Conservation (phyloP, 2,329 filamentous ascomycete species). For the Keithomyces neogunnii region DNA sequence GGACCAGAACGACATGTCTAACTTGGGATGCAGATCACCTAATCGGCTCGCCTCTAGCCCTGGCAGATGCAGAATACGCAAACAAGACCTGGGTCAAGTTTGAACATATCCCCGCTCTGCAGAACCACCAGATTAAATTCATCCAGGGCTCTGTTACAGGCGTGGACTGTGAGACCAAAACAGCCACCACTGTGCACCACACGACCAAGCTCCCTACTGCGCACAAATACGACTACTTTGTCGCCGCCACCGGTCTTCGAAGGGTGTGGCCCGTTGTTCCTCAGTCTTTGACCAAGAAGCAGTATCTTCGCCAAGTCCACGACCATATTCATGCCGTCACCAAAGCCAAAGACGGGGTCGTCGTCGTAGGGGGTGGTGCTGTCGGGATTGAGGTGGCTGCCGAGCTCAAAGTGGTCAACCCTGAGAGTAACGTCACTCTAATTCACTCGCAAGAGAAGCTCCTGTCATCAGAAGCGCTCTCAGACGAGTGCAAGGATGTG, state of each 20-base stretch:
- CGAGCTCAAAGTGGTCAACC: slow-evolving; percentile 62
- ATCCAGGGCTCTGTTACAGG: slow-evolving; percentile 56
- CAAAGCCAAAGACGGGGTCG: slow-evolving; percentile 47
- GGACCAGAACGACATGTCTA: not conserved
- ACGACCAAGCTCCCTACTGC: slow-evolving; percentile 33
- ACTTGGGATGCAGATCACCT: slow-evolving; percentile 50
- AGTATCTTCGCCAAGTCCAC: slow-evolving; percentile 54
- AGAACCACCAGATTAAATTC: slow-evolving; percentile 51
- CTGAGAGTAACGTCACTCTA: slow-evolving; percentile 58
- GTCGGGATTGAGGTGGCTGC: slow-evolving; percentile 78
- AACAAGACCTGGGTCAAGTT: slow-evolving; percentile 64
- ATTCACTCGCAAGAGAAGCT: slow-evolving; percentile 65
- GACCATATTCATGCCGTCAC: slow-evolving; percentile 49
- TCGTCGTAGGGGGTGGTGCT: slow-evolving; percentile 69
- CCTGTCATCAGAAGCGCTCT: slow-evolving; percentile 64
- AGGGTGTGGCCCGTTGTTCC: slow-evolving; percentile 67
- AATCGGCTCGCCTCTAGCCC: slow-evolving; percentile 66
- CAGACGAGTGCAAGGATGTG: slow-evolving; percentile 58
- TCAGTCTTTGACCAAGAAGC: slow-evolving; percentile 50
- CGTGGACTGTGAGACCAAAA: slow-evolving; percentile 52
- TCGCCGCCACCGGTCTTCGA: slow-evolving; percentile 62
- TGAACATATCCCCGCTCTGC: slow-evolving; percentile 57
- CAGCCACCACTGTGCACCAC: slow-evolving; percentile 45
- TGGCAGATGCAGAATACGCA: slow-evolving; percentile 55
- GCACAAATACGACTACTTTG: slow-evolving; percentile 63